These are phyloP conservation scores for Penicillium sp. DNA, from an alignment of 2,329 filamentous ascomycete species.

Conservation along the genomic window DNA sequence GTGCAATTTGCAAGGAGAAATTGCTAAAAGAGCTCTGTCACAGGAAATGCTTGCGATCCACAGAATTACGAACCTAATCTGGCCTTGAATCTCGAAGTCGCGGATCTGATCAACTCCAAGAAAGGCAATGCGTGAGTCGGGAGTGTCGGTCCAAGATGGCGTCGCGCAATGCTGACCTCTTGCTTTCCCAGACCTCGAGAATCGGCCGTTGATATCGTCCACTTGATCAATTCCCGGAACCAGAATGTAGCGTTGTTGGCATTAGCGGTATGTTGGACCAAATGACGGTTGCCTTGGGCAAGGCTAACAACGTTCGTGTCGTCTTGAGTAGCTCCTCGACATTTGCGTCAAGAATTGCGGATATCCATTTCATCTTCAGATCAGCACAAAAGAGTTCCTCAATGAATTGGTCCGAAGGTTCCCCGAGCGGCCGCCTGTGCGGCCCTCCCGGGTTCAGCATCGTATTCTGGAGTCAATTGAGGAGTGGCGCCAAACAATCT, in stretches of 20 bases:
- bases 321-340: conserved; percentile 64
- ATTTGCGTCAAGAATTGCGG: conserved; percentile 99
- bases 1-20: not conserved
- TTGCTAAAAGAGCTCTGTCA: conserved; percentile 10
- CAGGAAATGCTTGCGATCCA: conserved; percentile 86
- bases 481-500: conserved; percentile 97
- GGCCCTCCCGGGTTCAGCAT: conserved; percentile 77
- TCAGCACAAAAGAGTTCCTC: conserved; percentile 96
- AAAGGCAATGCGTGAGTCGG: conserved; percentile 72
- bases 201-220: conserved; percentile 86
- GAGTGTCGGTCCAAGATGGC: not conserved
- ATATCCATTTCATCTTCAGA: conserved; percentile 97
- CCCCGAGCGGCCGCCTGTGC: conserved; percentile 83
- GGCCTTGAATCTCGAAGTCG: conserved; percentile 90
- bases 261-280: conserved; percentile 53
- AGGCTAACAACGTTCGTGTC: conserved; percentile 8
- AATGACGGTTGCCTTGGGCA: conserved; percentile 10
- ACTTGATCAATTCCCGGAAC: conserved; percentile 94
- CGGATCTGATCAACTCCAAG: conserved; percentile 94
- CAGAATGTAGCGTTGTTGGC: conserved; percentile 89
- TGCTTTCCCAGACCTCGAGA: conserved; percentile 63
- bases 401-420: conserved; percentile 97
- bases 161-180: conserved; percentile 20
- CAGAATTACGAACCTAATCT: conserved; percentile 98
- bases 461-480: conserved; percentile 95